These are phyloP conservation scores for Pulveroboletus sp. DNA, from an alignment of 768 basidiomycete genomes.

Conservation along the genomic window DNA sequence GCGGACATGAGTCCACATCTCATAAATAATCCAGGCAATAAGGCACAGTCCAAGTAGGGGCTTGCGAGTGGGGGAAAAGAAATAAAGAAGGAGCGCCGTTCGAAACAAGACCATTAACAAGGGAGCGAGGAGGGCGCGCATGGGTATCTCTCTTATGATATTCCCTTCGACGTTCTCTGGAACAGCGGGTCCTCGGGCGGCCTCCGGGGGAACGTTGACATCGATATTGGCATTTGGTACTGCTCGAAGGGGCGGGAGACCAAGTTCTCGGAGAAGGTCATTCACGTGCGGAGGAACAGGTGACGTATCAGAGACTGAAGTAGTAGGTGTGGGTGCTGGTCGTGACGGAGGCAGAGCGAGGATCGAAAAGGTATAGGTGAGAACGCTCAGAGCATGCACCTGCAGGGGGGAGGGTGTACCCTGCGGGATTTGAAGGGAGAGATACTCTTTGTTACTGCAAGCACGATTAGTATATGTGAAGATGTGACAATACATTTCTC, in stretches of 20 bases:
- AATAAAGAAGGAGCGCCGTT: conserved; percentile 66
- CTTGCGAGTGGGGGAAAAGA: conserved; percentile 70
- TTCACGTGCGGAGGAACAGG: conserved; percentile 53
- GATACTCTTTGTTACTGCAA: conserved; percentile 40
- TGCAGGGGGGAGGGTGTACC: conserved; percentile 55
- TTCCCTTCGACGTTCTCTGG: conserved; percentile 30
- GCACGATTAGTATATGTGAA: conserved; percentile 3
- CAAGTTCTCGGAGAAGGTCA: conserved; percentile 59
- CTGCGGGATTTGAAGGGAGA: conserved; percentile 45
- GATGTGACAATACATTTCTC: background rate
- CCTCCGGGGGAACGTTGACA: conserved; percentile 16
- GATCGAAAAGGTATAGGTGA: conserved; percentile 45
- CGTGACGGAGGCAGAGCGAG: conserved; percentile 50
- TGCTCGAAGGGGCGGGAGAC: conserved; percentile 49
- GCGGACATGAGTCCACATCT: conserved; percentile 69
- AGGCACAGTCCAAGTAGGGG: conserved; percentile 66
- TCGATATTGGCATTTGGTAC: conserved; percentile 27
- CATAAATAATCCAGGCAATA: conserved; percentile 67
- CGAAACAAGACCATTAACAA: conserved; percentile 65
- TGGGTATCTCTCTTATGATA: conserved; percentile 50
- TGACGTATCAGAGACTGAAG: conserved; percentile 20
- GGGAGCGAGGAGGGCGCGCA: conserved; percentile 67
- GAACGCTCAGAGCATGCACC: conserved; percentile 45
- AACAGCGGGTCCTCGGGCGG: conserved; percentile 14
- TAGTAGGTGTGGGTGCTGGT: conserved; percentile 27